phyloP scores from a whole-genome alignment of 2,329 filamentous ascomycete genomes.

The Aspergillus carbonarius region DNA sequence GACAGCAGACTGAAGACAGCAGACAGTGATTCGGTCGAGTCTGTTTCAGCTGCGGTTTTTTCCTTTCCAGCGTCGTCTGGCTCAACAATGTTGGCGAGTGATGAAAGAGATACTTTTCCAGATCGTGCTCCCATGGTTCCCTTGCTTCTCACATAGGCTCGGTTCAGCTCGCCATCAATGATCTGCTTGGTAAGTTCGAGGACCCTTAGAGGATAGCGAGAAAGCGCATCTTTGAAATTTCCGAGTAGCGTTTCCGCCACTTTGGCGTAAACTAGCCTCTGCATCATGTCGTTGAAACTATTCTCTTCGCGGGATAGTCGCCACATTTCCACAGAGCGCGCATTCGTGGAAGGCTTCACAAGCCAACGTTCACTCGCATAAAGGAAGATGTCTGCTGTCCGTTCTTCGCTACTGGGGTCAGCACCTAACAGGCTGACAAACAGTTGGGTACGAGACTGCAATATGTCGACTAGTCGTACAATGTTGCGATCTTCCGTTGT shows the following conservation, averaged over 20 bases:
- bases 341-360: slow-evolving; percentile 22
- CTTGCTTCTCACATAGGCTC: slow-evolving; percentile 10
- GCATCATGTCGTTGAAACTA: slow-evolving; percentile 30
- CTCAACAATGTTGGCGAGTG: slow-evolving; percentile 36
- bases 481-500: slow-evolving; percentile 24
- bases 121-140: slow-evolving; percentile 7
- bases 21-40: slow-evolving; percentile 39
- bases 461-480: slow-evolving; percentile 33
- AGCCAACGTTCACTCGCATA: slow-evolving; percentile 45
- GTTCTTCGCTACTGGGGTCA: slow-evolving; percentile 42
- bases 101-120: slow-evolving; percentile 34
- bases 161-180: slow-evolving; percentile 37
- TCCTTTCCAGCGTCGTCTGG: slow-evolving; percentile 17
- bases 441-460: slow-evolving; percentile 39
- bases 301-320: slow-evolving; percentile 20
- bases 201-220: slow-evolving; percentile 40
- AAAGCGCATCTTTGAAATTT: slow-evolving; percentile 44
- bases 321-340: slow-evolving; percentile 9
- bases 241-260: slow-evolving; percentile 42
- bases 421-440: slow-evolving; percentile 38
- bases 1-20: slow-evolving; percentile 45
- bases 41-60: slow-evolving; percentile 16
- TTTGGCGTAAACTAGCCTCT: slow-evolving; percentile 42
- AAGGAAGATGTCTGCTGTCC: slow-evolving; percentile 43
- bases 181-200: slow-evolving; percentile 44